Evolutionary conservation across 768 basidiomycete species (phyloP).

Genomic region (Xerocomus brunneocitrinus): DNA sequence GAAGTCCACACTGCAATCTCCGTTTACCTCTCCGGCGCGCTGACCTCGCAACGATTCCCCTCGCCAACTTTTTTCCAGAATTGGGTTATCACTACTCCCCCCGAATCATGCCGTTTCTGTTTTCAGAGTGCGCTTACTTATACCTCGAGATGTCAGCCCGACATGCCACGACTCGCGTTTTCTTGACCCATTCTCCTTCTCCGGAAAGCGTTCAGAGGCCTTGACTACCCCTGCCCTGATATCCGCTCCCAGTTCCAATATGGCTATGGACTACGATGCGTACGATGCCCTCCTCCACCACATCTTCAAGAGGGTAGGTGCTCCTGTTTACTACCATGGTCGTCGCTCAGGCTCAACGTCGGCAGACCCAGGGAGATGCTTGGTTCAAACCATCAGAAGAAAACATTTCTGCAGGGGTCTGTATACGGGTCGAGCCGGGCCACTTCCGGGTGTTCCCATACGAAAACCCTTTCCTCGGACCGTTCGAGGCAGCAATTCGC

Average conservation of each 20-base stretch:
- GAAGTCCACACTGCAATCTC: slow-evolving; percentile 5
- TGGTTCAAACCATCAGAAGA: slow-evolving; percentile 87
- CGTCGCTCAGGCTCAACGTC: background rate
- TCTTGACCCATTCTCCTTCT: background rate
- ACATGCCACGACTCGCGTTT: background rate
- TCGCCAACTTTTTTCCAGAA: slow-evolving; percentile 3
- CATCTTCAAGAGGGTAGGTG: slow-evolving; percentile 66
- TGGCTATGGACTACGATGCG: slow-evolving; percentile 57
- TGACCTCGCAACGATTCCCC: slow-evolving; percentile 2
- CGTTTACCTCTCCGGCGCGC: background rate
- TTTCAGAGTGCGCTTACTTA: slow-evolving; percentile 18
- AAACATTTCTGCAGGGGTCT: slow-evolving; percentile 76
- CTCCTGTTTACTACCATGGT: background rate
- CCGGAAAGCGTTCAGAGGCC: background rate
- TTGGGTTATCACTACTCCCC: background rate
- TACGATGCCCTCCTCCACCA: slow-evolving; percentile 78
- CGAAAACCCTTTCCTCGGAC: slow-evolving; percentile 72
- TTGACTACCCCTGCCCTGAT: background rate
- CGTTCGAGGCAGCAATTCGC: slow-evolving; percentile 78
- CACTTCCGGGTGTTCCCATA: slow-evolving; percentile 82
- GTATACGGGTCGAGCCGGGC: slow-evolving; percentile 62
- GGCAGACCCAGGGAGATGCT: slow-evolving; percentile 73
- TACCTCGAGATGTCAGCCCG: background rate
- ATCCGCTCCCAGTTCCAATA: slow-evolving; percentile 1
- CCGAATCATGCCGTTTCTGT: slow-evolving; percentile 1